phyloP scores from a whole-genome alignment of 495 filamentous ascomycete genomes.

The Trichoderma parareesei region DNA sequence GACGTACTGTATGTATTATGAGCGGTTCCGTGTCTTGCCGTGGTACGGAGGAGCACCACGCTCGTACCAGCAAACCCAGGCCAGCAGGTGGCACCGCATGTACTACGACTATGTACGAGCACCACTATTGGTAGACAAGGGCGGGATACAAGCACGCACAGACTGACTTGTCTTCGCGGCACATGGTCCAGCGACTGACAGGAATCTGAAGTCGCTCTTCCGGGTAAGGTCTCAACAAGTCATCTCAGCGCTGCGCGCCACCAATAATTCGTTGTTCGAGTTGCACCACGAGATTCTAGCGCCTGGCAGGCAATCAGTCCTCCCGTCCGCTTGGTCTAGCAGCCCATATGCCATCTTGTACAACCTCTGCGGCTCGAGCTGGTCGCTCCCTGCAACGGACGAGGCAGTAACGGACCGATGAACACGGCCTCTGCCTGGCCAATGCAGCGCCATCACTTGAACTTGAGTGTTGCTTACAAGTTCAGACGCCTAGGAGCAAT shows the following conservation, averaged over 20 bases:
- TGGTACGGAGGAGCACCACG: neutral
- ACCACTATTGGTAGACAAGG: no score
- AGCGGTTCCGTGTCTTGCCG: neutral
- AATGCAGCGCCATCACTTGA: neutral
- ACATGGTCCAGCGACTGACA: neutral
- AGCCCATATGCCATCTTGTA: neutral
- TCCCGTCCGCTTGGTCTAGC: neutral
- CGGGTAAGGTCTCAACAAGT: neutral
- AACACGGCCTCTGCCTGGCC: neutral
- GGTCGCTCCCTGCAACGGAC: neutral
- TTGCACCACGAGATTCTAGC: neutral
- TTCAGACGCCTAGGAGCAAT: neutral
- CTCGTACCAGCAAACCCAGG: no score
- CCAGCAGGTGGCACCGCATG: neutral
- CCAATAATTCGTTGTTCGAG: neutral
- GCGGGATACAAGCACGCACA: neutral
- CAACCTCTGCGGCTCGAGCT: constrained; percentile 2
- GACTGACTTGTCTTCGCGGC: neutral
- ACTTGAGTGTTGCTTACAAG: neutral
- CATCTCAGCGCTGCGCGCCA: neutral
- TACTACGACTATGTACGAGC: neutral
- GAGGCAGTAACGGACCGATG: neutral
- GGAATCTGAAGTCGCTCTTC: neutral
- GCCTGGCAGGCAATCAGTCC: neutral
- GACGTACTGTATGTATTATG: neutral